Conservation (phyloP, 495 filamentous ascomycete genomes). For the Hypomontagnella submonticulosa region DNA sequence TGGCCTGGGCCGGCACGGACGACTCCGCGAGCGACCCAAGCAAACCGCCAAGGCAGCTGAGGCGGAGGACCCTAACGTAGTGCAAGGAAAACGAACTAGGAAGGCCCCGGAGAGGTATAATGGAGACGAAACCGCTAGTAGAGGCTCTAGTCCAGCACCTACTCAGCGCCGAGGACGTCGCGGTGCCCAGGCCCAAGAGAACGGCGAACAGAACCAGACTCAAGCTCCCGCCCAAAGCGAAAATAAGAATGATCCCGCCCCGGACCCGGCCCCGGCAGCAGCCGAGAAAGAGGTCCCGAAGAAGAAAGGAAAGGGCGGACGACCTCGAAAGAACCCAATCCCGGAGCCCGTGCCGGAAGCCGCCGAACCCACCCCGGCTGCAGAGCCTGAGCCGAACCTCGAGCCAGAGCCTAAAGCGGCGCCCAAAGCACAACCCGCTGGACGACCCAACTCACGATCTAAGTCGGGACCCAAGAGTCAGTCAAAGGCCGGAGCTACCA, state of each 20-base stretch:
- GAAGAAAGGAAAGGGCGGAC: constrained; percentile 47
- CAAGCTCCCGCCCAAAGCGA: constrained; percentile 6
- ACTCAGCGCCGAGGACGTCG: constrained; percentile 51
- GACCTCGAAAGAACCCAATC: constrained; percentile 43
- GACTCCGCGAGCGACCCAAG: constrained; percentile 58
- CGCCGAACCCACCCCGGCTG: constrained; percentile 1
- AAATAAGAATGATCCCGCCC: constrained; percentile 1
- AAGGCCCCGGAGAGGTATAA: constrained; percentile 56
- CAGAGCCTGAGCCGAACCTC: constrained; percentile 4
- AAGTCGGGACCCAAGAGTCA: constrained; percentile 12
- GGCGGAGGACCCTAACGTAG: constrained; percentile 53
- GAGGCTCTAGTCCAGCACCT: constrained; percentile 52
- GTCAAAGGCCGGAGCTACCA: background rate
- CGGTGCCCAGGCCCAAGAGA: constrained; percentile 35
- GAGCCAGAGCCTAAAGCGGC: background rate
- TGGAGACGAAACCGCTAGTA: constrained; percentile 55
- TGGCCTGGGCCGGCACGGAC: constrained; percentile 53
- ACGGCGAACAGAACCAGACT: constrained; percentile 29
- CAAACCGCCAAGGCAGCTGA: constrained; percentile 61
- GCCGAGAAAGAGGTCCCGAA: constrained; percentile 26
- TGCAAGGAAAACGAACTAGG: constrained; percentile 56
- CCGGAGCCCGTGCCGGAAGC: constrained; percentile 25
- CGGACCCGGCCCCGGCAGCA: background rate
- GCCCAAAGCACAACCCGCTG: background rate
- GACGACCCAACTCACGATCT: background rate